phyloP scores from a whole-genome alignment of 1,139 yeast genomes.

The Yamadazyma diospyri region DNA sequence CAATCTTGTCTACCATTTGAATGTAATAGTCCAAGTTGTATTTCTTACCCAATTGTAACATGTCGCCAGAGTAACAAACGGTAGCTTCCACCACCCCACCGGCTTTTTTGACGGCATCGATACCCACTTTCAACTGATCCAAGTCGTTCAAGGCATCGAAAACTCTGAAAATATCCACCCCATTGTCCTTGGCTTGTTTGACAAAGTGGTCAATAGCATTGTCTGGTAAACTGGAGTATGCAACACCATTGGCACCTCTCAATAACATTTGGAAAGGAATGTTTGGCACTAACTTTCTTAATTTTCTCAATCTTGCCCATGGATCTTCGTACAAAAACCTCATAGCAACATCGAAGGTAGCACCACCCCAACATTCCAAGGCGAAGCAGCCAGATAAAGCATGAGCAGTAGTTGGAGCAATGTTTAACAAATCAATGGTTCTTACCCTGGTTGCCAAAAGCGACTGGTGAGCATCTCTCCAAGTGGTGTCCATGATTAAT shows the following conservation, averaged over 20 bases:
- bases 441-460: conserved; percentile 95
- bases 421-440: conserved; percentile 83
- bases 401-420: conserved; percentile 91
- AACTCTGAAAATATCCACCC: conserved; percentile 96
- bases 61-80: conserved; percentile 97
- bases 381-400: conserved; percentile 92
- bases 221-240: conserved; percentile 95
- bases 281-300: conserved; percentile 90
- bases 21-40: conserved; percentile 90
- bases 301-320: conserved; percentile 89
- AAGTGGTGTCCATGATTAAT: conserved; percentile 93
- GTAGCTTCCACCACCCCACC: conserved; percentile 99
- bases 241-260: conserved; percentile 99
- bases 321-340: conserved; percentile 98
- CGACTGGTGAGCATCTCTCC: conserved; percentile 99
- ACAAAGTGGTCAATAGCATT: conserved; percentile 98
- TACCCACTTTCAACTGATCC: conserved; percentile 95
- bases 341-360: conserved; percentile 98
- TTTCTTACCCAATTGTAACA: conserved; percentile 92
- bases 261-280: conserved; percentile 98
- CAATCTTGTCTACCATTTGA: conserved; percentile 77
- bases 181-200: conserved; percentile 87
- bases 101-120: conserved; percentile 95
- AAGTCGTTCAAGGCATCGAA: conserved; percentile 96
- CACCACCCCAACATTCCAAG: conserved; percentile 99